Evolutionary conservation across 106 monocot genomes (phyloP), one percentile per base, ranked within the genome.

Genomic region (Vanilla planifolia): DNA sequence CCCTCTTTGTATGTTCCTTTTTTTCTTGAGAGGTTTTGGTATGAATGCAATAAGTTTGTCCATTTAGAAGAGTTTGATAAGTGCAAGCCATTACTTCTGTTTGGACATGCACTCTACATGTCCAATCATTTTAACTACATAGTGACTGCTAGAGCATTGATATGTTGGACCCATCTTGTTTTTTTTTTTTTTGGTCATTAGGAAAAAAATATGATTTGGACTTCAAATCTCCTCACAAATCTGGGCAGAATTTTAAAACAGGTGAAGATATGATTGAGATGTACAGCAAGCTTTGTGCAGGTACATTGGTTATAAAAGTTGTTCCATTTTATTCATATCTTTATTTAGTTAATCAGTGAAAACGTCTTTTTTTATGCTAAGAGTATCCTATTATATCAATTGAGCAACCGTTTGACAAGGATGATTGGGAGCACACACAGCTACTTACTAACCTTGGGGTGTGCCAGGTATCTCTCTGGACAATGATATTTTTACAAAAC

Each of bases 391-490:
- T 96, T 62, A 75, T 85, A 11, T 96, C 96, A 16, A 77, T 96
- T 45, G 89, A 84, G 67, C 86, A 96, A 61, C 96, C 96, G 61
- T 96, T 96, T 71, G 91, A 91, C 48, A 87, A 85, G 55, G 87
- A 96, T 77, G 96, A 96, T 33, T 96, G 87, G 96, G 91, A 85
- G 66, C 86, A 75, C 44, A 77, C 86, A 25, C 85, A 91, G 65
- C 64, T 72, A 37, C 87, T 96, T 50, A 72, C 86, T 71, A 47
- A 64, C 22, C 79, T 91, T 57, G 79, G 75, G 35, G 55, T 87
- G 15, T 96, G 91, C 66, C 96, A 96, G 96, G 96, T 96, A 5
- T 21, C 62, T 56, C 60, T 29, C 56, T 22, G 10, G 33, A 46
- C 32, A 14, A 46, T 65, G 29, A 51, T 57, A 20, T 34, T 34